phyloP scores from a whole-genome alignment of 2,329 filamentous ascomycete genomes.

The Stemphylium lycopersici region DNA sequence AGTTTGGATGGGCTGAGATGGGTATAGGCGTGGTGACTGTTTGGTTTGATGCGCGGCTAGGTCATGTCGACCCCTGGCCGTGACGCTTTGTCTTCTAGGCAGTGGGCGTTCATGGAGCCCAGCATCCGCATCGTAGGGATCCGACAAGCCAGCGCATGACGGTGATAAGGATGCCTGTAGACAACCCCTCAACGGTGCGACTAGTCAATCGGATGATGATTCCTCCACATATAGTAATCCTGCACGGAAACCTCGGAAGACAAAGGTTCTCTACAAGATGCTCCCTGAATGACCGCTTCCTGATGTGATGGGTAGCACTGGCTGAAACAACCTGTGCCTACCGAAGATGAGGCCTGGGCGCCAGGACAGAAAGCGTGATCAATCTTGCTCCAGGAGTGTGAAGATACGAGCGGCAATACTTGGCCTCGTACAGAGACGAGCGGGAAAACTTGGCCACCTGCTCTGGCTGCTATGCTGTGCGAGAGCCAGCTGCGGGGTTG shows the following conservation, averaged over 20 bases:
- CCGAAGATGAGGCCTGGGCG: not conserved
- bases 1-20: conserved; percentile 10
- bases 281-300: not conserved
- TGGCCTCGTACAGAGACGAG: conserved; percentile 13
- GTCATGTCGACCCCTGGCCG: conserved; percentile 13
- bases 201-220: not conserved
- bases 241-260: not conserved
- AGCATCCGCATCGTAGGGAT: conserved; percentile 6
- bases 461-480: conserved; percentile 6
- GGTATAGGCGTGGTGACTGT: conserved; percentile 6
- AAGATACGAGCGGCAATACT: conserved; percentile 25
- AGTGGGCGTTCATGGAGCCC: conserved; percentile 26
- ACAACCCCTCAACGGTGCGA: not conserved
- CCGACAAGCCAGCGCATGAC: not conserved
- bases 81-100: conserved; percentile 19
- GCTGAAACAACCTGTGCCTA: not conserved
- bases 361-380: too few relatives aligned
- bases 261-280: not conserved
- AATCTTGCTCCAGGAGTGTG: not conserved
- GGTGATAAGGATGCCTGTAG: not conserved
- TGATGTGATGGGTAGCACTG: not conserved
- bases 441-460: conserved; percentile 6
- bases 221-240: not conserved
- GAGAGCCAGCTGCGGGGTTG: conserved; percentile 2
- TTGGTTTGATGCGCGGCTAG: conserved; percentile 15